These are phyloP conservation scores for Fusarium sp. DNA, from an alignment of 2,329 filamentous ascomycete genomes.

Conservation along the genomic window DNA sequence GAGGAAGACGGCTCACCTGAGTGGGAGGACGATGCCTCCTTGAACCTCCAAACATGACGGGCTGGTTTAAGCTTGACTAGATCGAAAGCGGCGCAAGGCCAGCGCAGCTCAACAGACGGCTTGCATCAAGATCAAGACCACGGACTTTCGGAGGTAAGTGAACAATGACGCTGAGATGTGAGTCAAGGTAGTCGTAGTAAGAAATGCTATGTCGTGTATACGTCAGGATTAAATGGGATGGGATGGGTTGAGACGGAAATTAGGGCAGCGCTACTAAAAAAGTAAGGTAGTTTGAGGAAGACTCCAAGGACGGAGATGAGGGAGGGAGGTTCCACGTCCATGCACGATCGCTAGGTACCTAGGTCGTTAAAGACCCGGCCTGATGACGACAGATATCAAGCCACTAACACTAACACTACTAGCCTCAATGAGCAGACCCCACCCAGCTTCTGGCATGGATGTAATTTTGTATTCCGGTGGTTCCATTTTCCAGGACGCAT, in stretches of 20 bases:
- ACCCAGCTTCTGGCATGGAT: not conserved
- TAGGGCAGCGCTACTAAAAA: conserved; percentile 13
- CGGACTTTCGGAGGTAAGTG: conserved; percentile 2
- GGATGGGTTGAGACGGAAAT: conserved; percentile 14
- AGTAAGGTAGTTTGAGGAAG: conserved; percentile 21
- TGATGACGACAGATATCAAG: conserved; percentile 42
- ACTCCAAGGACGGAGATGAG: not conserved
- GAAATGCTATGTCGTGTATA: conserved; percentile 3
- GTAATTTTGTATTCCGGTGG: not conserved
- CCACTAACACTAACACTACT: conserved; percentile 24
- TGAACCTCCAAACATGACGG: conserved; percentile 59
- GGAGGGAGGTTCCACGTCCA: conserved; percentile 28
- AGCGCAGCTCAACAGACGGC: conserved; percentile 18
- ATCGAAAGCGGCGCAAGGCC: conserved; percentile 36
- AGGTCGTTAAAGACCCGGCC: not conserved
- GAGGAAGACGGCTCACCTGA: conserved; percentile 55
- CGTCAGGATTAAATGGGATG: conserved; percentile 1
- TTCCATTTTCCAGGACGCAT: not conserved
- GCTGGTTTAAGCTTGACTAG: conserved; percentile 16
- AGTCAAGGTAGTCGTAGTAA: conserved; percentile 11
- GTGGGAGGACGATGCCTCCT: conserved; percentile 58
- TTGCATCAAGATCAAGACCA: conserved; percentile 38
- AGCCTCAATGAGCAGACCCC: conserved; percentile 23
- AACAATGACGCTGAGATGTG: conserved; percentile 13
- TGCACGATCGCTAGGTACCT: conserved; percentile 6